Conservation (phyloP, 2,329 filamentous ascomycete genomes). For the Fusarium proliferatum region DNA sequence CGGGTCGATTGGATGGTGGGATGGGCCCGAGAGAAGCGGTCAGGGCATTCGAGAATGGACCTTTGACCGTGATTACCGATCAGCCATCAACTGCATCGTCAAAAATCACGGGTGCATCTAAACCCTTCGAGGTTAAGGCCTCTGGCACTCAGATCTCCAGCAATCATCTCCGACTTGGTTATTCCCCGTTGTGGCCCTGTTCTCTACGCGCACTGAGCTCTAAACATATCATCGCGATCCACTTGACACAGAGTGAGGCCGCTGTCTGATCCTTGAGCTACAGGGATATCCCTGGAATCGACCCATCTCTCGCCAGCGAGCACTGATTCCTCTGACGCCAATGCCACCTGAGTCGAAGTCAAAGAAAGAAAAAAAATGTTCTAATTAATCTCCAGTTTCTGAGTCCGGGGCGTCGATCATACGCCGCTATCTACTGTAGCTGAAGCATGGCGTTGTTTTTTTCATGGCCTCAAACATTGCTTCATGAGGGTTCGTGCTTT, state of each 20-base stretch:
- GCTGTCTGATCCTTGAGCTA: slow-evolving; percentile 20
- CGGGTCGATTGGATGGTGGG: slow-evolving; percentile 7
- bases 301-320: slow-evolving; percentile 35
- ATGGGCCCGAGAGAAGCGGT: slow-evolving; percentile 39
- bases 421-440: slow-evolving; percentile 41
- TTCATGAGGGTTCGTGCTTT: slow-evolving; percentile 20
- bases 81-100: slow-evolving; percentile 21
- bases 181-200: slow-evolving; percentile 21
- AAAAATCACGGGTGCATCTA: slow-evolving; percentile 37
- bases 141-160: slow-evolving; percentile 27
- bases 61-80: slow-evolving; percentile 36
- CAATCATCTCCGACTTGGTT: slow-evolving; percentile 10
- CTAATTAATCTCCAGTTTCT: slow-evolving; percentile 35
- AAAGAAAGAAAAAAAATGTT: slow-evolving; percentile 13
- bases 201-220: slow-evolving; percentile 5
- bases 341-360: slow-evolving; percentile 25
- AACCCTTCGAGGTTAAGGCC: slow-evolving; percentile 1
- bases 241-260: slow-evolving; percentile 35
- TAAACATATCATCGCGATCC: slow-evolving; percentile 31
- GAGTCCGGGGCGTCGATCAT: slow-evolving; percentile 45
- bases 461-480: slow-evolving; percentile 20
- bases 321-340: slow-evolving; percentile 41
- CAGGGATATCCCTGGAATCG: slow-evolving; percentile 35
- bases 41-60: slow-evolving; percentile 31
- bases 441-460: slow-evolving; percentile 38